Evolutionary conservation across 192 early-diverging fungal species (phyloP).

Genomic region (Phycomyces blakesleeanus): DNA sequence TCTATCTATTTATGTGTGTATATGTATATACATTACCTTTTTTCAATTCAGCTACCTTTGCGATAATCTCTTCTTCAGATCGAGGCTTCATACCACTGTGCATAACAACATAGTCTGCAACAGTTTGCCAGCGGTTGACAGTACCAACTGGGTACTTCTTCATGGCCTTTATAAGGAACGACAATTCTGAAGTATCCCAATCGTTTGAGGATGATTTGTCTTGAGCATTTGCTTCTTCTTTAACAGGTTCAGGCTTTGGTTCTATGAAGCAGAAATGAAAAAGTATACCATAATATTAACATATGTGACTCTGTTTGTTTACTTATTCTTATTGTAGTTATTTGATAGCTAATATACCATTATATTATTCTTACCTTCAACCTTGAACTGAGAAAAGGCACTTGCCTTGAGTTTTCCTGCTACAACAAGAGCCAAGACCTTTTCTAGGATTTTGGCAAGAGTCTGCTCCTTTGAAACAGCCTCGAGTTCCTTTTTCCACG

Average conservation of each 20-base stretch:
- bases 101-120: slow-evolving; percentile 71
- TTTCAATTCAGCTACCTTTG: slow-evolving; percentile 65
- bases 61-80: slow-evolving; percentile 66
- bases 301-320: background rate
- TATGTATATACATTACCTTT: slow-evolving; percentile 42
- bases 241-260: background rate
- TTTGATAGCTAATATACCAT: too few species aligned
- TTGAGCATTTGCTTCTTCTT: background rate
- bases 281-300: background rate
- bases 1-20: too few species aligned
- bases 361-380: slow-evolving; percentile 16
- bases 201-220: background rate
- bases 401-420: slow-evolving; percentile 8
- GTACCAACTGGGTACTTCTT: slow-evolving; percentile 82
- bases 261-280: too few species aligned
- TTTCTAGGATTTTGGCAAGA: slow-evolving; percentile 18
- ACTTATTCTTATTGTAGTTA: too few species aligned
- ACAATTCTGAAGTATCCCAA: slow-evolving; percentile 74
- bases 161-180: slow-evolving; percentile 72
- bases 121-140: slow-evolving; percentile 69
- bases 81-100: slow-evolving; percentile 62
- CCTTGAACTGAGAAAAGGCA: background rate
- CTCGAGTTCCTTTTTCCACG: slow-evolving; percentile 34
- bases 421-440: slow-evolving; percentile 1
- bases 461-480: background rate